Evolutionary conservation across 345 rosid genomes (phyloP).

Genomic region (Eucalyptus brandiana): DNA sequence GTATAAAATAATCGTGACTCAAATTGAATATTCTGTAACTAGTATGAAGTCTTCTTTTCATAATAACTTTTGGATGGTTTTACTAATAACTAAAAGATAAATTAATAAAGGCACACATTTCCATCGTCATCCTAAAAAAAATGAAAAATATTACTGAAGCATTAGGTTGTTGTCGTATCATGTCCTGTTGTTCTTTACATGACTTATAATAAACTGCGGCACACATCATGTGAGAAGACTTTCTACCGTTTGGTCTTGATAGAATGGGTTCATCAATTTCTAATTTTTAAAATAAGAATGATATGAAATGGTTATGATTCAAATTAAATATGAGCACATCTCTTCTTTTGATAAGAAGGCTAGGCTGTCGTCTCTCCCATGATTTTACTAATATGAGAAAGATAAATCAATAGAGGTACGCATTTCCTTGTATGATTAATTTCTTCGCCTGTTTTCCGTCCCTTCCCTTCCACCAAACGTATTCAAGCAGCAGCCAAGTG

Average conservation of each 20-base stretch:
- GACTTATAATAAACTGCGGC: fast-evolving
- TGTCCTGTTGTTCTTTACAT: fast-evolving
- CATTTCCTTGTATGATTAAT: background rate
- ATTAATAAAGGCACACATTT: background rate
- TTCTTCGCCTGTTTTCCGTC: background rate
- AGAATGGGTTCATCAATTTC: fast-evolving
- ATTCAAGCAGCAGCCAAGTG: background rate
- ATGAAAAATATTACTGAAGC: no score
- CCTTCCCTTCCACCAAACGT: background rate
- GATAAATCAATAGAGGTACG: background rate
- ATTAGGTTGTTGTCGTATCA: fast-evolving
- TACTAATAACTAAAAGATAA: background rate
- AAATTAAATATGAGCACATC: fast-evolving
- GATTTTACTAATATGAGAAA: background rate
- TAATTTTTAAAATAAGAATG: fast-evolving
- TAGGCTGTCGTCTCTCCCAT: background rate
- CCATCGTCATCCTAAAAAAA: no score
- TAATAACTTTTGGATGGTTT: fast-evolving
- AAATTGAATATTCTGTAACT: no score
- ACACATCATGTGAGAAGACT: fast-evolving
- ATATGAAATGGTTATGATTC: fast-evolving
- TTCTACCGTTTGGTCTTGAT: fast-evolving
- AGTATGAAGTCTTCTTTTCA: no score
- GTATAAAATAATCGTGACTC: fast-evolving
- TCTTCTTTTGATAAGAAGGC: background rate